These are phyloP conservation scores for Magnusiomyces fungicola DNA, from an alignment of 1,139 yeast genomes.

Conservation along the genomic window DNA sequence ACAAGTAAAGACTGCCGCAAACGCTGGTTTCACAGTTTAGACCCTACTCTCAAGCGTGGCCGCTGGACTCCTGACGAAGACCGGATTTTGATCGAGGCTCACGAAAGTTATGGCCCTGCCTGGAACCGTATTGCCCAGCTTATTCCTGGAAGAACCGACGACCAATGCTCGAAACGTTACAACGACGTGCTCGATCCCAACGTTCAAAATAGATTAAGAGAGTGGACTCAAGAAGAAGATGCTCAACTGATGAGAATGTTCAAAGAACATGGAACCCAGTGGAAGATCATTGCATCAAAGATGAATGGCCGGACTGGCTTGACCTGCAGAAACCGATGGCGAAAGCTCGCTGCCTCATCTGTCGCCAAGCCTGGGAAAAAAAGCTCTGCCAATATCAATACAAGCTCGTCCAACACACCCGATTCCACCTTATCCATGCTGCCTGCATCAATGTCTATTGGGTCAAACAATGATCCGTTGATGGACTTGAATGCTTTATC, in stretches of 20 bases:
- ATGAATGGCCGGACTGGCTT: constrained; percentile 79
- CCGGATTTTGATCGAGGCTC: constrained; percentile 53
- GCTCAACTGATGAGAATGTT: constrained; percentile 57
- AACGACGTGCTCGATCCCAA: constrained; percentile 82
- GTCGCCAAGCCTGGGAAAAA: neutral
- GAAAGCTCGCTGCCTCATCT: constrained; percentile 60
- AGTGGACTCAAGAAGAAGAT: constrained; percentile 80
- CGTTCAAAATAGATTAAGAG: constrained; percentile 67
- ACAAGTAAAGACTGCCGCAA: constrained; percentile 90
- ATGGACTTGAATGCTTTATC: no score
- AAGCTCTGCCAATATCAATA: neutral
- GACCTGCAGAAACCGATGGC: constrained; percentile 89
- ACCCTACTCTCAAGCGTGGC: constrained; percentile 76
- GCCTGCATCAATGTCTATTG: no score
- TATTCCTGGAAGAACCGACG: constrained; percentile 83
- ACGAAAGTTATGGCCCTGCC: constrained; percentile 60
- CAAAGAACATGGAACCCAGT: constrained; percentile 72
- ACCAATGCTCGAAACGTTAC: constrained; percentile 89
- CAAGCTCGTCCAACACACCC: neutral
- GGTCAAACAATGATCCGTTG: no score
- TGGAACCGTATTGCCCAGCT: constrained; percentile 81
- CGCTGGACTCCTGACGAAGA: constrained; percentile 89
- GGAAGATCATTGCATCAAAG: constrained; percentile 72
- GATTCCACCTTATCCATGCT: neutral
- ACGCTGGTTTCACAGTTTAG: constrained; percentile 79